These are phyloP conservation scores for Zygosaccharomyces siamensis DNA, from an alignment of 805 yeast species.

Conservation along the genomic window DNA sequence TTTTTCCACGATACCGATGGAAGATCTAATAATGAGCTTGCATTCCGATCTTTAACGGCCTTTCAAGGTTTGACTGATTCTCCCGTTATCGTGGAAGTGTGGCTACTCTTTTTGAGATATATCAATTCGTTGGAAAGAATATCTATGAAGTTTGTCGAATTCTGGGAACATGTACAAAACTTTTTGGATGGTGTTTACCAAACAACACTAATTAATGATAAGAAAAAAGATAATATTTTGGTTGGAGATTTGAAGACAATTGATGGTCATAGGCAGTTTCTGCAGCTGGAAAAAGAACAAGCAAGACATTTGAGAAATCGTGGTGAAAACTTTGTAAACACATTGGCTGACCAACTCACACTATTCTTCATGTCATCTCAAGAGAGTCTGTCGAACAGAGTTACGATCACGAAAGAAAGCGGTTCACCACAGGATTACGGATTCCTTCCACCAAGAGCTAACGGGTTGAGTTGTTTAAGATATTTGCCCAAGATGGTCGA, in stretches of 20 bases:
- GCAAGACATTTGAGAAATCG: conserved; percentile 37
- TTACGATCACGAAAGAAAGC: conserved; percentile 18
- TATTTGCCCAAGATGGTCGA: conserved; percentile 46
- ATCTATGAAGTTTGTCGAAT: conserved; percentile 41
- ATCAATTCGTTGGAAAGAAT: conserved; percentile 39
- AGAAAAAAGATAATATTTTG: conserved; percentile 34
- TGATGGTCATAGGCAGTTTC: conserved; percentile 36
- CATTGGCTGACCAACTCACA: conserved; percentile 31
- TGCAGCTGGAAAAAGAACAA: conserved; percentile 43
- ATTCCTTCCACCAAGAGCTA: conserved; percentile 60
- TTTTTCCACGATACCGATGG: conserved; percentile 19
- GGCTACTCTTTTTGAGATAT: conserved; percentile 47
- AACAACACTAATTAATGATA: conserved; percentile 39
- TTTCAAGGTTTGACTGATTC: conserved; percentile 43
- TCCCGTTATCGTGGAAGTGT: conserved; percentile 53
- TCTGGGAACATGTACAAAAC: conserved; percentile 52
- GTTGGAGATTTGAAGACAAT: conserved; percentile 26
- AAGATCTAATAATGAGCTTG: conserved; percentile 6
- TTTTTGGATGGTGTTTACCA: conserved; percentile 49
- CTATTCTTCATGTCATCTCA: conserved; percentile 36
- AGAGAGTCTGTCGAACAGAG: conserved; percentile 9
- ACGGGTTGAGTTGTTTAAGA: conserved; percentile 54
- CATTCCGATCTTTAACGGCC: conserved; percentile 7
- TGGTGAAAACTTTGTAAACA: conserved; percentile 38
- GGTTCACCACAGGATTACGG: conserved; percentile 41